Percentiles rank a stretch among this genome's conserved stretches.
Conservation (phyloP, 768 basidiomycete genomes). For the Hygrocybe punicea region DNA sequence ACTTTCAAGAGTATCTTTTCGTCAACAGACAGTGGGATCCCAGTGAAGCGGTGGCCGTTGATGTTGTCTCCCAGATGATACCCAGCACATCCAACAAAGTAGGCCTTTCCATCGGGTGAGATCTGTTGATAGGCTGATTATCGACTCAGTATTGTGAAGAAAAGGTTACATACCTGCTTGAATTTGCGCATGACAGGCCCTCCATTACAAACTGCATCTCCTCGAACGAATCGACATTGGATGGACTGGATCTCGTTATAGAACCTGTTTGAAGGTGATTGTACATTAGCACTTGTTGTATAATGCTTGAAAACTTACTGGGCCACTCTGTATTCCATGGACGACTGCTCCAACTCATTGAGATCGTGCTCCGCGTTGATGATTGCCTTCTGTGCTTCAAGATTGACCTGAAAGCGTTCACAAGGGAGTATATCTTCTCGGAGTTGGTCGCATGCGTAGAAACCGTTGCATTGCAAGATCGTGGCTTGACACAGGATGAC, state of each 20-base stretch:
- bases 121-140: neutral
- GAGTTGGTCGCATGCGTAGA: slow-evolving; percentile 7
- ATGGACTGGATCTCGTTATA: slow-evolving; percentile 4
- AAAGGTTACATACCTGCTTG: neutral
- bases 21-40: slow-evolving; percentile 8
- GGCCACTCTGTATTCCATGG: neutral
- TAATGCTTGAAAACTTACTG: slow-evolving; percentile 2
- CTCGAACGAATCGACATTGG: neutral
- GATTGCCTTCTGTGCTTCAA: neutral
- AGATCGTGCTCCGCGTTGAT: slow-evolving; percentile 3
- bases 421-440: too few relatives aligned
- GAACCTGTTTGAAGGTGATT: neutral
- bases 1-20: slow-evolving; percentile 7
- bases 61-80: neutral
- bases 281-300: neutral
- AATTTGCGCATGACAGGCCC: neutral
- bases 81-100: slow-evolving; percentile 9
- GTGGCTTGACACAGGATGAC: slow-evolving; percentile 7
- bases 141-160: neutral
- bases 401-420: neutral
- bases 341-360: slow-evolving; percentile 2
- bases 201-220: neutral
- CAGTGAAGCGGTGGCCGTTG: slow-evolving; percentile 4
- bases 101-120: slow-evolving; percentile 8
- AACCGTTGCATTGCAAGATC: slow-evolving; percentile 7